Conservation (phyloP, 768 basidiomycete species). For the Tylopilus rubrobrunneus region DNA sequence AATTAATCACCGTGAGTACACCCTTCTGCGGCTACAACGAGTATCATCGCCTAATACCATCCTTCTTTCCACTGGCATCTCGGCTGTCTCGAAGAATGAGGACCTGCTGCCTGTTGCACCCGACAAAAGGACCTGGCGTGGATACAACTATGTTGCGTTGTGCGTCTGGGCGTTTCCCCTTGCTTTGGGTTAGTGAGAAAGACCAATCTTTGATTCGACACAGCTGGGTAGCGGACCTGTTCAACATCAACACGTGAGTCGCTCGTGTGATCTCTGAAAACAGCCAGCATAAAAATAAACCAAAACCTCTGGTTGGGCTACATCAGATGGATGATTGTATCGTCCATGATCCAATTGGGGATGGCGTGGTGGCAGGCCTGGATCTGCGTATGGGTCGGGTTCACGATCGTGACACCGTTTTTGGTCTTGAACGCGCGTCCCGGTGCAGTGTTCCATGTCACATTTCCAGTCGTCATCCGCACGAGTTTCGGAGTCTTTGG, state of each 20-base stretch:
- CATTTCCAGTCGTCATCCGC: constrained; percentile 70
- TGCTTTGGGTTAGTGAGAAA: not conserved
- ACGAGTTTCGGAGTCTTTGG: constrained; percentile 81
- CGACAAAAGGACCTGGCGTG: constrained; percentile 62
- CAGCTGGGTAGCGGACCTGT: constrained; percentile 79
- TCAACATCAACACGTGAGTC: constrained; percentile 72
- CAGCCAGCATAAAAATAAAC: not conserved
- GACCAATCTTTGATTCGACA: not conserved
- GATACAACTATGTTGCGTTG: constrained; percentile 66
- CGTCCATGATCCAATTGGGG: constrained; percentile 68
- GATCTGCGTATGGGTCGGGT: constrained; percentile 73
- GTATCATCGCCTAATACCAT: constrained; percentile 1
- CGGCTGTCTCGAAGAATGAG: constrained; percentile 47
- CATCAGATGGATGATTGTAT: constrained; percentile 74
- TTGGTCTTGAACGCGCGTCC: constrained; percentile 75
- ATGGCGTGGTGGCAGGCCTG: constrained; percentile 85
- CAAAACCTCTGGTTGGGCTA: not conserved
- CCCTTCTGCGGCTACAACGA: not conserved
- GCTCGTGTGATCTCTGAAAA: not conserved
- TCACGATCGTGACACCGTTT: constrained; percentile 59
- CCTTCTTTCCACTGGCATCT: constrained; percentile 10
- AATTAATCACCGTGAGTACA: constrained; percentile 52
- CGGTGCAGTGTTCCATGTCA: constrained; percentile 73
- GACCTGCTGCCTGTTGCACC: constrained; percentile 67
- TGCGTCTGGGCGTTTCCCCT: constrained; percentile 27